Percentiles rank a stretch among this genome's conserved stretches.
Evolutionary conservation across 176 grass and related monocot species (phyloP).

Genomic region (Zoysia japonica): DNA sequence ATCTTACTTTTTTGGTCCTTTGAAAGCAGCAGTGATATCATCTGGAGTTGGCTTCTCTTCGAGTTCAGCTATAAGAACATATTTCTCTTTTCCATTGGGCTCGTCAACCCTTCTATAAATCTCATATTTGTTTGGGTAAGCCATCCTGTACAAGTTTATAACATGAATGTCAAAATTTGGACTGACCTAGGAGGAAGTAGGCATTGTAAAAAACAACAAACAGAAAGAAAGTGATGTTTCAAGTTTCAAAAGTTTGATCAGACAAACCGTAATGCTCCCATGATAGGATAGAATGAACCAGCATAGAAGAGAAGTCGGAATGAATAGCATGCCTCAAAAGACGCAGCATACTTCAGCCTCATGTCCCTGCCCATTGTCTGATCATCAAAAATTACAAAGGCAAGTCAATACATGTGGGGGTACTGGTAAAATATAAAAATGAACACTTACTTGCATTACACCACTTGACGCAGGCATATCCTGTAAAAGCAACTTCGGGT

Average conservation of each 20-base stretch:
- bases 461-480: slow-evolving; percentile 96
- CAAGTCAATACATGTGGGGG: slow-evolving; percentile 1
- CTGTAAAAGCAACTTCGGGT: slow-evolving; percentile 57
- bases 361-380: slow-evolving; percentile 91
- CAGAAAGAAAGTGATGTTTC: slow-evolving; percentile 17
- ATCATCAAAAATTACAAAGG: slow-evolving; percentile 34
- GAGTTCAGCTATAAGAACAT: slow-evolving; percentile 68
- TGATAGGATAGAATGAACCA: slow-evolving; percentile 91
- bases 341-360: slow-evolving; percentile 94
- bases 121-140: slow-evolving; percentile 81
- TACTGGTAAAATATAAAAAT: slow-evolving; percentile 29
- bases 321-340: slow-evolving; percentile 83
- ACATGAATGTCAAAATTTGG: neutral
- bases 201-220: neutral
- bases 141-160: slow-evolving; percentile 55
- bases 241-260: slow-evolving; percentile 19
- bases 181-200: neutral
- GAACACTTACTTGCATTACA: slow-evolving; percentile 84
- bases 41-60: slow-evolving; percentile 66
- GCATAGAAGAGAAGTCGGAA: slow-evolving; percentile 89
- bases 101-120: slow-evolving; percentile 87
- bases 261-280: slow-evolving; percentile 84
- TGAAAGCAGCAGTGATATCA: slow-evolving; percentile 81
- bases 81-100: slow-evolving; percentile 65
- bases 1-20: slow-evolving; percentile 61